These are phyloP conservation scores for Ceratobasidium papillatum DNA, from an alignment of 1,284 basidiomycete species.

Conservation along the genomic window DNA sequence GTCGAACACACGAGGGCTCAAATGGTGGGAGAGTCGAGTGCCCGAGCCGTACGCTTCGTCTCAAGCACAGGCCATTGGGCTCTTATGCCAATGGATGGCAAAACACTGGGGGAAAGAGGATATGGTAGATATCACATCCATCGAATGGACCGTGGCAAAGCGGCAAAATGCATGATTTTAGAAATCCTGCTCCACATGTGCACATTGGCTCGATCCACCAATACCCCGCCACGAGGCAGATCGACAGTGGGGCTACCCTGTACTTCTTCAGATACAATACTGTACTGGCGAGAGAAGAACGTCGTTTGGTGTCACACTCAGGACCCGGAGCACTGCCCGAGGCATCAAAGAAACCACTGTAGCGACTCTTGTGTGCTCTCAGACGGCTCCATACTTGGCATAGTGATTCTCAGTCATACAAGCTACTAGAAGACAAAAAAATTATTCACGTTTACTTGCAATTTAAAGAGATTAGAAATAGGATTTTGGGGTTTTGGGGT, in stretches of 20 bases:
- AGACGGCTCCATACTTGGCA: neutral
- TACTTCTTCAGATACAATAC: no score
- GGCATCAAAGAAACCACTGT: neutral
- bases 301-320: neutral
- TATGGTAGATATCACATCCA: neutral
- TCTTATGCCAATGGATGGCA: conserved; percentile 31
- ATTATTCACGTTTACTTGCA: neutral
- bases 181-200: neutral
- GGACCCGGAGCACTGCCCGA: neutral
- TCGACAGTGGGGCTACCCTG: no score
- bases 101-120: conserved; percentile 18
- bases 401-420: neutral
- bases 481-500: no score
- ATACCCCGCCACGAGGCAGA: no score
- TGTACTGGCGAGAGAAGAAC: no score
- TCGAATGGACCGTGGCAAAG: conserved; percentile 12
- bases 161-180: neutral
- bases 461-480: no score
- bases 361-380: neutral
- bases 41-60: neutral
- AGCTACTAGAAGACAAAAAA: neutral
- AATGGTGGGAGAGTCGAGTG: conserved; percentile 22
- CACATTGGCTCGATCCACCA: neutral
- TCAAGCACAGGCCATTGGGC: conserved; percentile 6
- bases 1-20: conserved; percentile 13